Evolutionary conservation across 441 rosid species (phyloP).

Genomic region (Adansonia grandidieri): DNA sequence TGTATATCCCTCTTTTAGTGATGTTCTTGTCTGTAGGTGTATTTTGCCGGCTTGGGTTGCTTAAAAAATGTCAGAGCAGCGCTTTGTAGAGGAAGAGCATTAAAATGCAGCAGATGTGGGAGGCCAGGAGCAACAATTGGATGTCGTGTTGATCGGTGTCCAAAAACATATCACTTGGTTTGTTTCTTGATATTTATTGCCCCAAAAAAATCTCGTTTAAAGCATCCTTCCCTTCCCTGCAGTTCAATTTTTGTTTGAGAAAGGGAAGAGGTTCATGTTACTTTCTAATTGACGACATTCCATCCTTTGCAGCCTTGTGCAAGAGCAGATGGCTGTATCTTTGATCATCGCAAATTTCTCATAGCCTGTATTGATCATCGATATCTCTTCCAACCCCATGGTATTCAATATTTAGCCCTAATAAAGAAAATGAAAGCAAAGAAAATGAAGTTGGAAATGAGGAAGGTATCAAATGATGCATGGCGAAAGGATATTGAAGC

Average conservation of each 20-base stretch:
- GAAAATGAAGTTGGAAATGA: constrained; percentile 76
- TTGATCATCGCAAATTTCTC: constrained; percentile 98
- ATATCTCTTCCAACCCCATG: constrained; percentile 83
- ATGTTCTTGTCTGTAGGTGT: constrained; percentile 65
- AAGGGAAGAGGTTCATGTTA: constrained; percentile 26
- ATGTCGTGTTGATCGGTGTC: constrained; percentile 99
- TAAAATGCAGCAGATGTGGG: constrained; percentile 95
- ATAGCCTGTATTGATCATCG: constrained; percentile 97
- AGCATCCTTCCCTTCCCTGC: constrained; percentile 13
- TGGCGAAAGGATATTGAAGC: constrained; percentile 93
- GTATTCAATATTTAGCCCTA: constrained; percentile 52
- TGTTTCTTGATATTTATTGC: constrained; percentile 36
- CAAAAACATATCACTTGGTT: constrained; percentile 97
- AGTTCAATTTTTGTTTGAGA: constrained; percentile 26
- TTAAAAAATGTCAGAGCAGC: constrained; percentile 96
- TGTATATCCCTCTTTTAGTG: constrained; percentile 26
- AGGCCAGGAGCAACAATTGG: constrained; percentile 99
- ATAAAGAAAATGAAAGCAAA: constrained; percentile 83
- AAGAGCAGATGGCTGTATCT: constrained; percentile 73
- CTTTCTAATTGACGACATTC: constrained; percentile 33
- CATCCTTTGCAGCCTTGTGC: constrained; percentile 36
- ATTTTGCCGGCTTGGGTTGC: constrained; percentile 97
- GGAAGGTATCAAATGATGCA: constrained; percentile 84
- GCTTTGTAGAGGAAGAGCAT: constrained; percentile 32
- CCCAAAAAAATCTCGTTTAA: constrained; percentile 20